Percentiles rank a stretch among this genome's conserved stretches.
Evolutionary conservation across 2,329 filamentous ascomycete species (phyloP).

Genomic region (Ascocoryne sarcoides): DNA sequence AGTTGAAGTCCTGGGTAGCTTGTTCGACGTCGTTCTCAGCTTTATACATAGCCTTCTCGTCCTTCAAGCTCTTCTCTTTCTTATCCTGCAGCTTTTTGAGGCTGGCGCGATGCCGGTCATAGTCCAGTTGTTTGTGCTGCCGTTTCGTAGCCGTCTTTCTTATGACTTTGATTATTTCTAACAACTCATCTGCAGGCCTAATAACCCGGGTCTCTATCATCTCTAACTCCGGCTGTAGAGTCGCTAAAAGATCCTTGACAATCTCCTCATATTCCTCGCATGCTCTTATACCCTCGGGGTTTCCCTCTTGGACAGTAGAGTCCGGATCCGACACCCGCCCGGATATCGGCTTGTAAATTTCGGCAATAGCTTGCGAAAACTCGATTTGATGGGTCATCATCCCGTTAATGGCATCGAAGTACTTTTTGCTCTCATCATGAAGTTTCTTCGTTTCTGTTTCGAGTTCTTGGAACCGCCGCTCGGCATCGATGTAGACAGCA

Average conservation of each 20-base stretch:
- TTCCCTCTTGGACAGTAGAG: conserved; percentile 71
- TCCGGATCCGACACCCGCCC: conserved; percentile 91
- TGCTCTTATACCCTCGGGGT: conserved; percentile 84
- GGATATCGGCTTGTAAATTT: conserved; percentile 97
- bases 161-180: conserved; percentile 92
- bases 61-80: conserved; percentile 91
- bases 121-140: conserved; percentile 96
- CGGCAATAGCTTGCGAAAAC: conserved; percentile 90
- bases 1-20: conserved; percentile 92
- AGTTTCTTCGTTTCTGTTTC: conserved; percentile 94
- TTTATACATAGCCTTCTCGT: conserved; percentile 95
- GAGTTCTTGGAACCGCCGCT: conserved; percentile 86
- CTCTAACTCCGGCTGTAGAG: conserved; percentile 82
- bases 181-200: conserved; percentile 82
- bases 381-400: conserved; percentile 98
- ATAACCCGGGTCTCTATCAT: conserved; percentile 95
- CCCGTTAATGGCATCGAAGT: conserved; percentile 95
- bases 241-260: conserved; percentile 82
- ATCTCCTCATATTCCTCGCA: conserved; percentile 95
- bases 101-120: conserved; percentile 72
- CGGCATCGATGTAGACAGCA: conserved; percentile 86
- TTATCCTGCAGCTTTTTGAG: conserved; percentile 96
- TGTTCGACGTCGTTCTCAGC: conserved; percentile 85
- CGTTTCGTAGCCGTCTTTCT: conserved; percentile 82
- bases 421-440: conserved; percentile 94